A percentile compares a stretch with the other conserved stretches of the same genome.
phyloP scores from a whole-genome alignment of 768 basidiomycete species.

The Phlebiopsis gigantea region DNA sequence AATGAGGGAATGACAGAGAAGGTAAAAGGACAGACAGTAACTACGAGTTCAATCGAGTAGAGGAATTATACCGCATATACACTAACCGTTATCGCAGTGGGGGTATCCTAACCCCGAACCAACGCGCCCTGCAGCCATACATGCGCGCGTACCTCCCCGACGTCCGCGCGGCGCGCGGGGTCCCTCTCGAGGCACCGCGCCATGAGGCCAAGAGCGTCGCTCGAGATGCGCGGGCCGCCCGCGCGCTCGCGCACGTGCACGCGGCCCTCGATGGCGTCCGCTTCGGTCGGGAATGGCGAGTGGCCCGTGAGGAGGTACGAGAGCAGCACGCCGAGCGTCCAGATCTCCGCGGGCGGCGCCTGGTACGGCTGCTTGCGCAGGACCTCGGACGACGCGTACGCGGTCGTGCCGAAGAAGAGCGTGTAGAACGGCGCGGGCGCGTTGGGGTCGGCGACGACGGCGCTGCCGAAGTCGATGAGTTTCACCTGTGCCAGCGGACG shows the following conservation, averaged over 20 bases:
- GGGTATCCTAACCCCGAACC: slow-evolving; percentile 11
- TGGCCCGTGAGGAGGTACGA: slow-evolving; percentile 91
- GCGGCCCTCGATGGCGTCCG: slow-evolving; percentile 66
- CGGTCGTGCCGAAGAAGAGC: slow-evolving; percentile 89
- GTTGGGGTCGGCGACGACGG: slow-evolving; percentile 64
- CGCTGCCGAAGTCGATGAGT: slow-evolving; percentile 93
- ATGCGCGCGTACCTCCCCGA: slow-evolving; percentile 76
- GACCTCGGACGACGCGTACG: slow-evolving; percentile 94
- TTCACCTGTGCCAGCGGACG: slow-evolving; percentile 58
- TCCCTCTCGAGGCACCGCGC: slow-evolving; percentile 79
- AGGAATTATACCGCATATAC: slow-evolving; percentile 6
- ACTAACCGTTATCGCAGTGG: neutral
- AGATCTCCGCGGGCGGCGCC: slow-evolving; percentile 92
- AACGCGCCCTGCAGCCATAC: slow-evolving; percentile 61
- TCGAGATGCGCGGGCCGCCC: neutral
- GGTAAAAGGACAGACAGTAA: neutral
- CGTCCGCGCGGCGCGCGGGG: slow-evolving; percentile 73
- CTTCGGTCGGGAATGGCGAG: slow-evolving; percentile 87
- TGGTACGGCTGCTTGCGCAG: slow-evolving; percentile 84
- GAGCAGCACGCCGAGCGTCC: slow-evolving; percentile 93
- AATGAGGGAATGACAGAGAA: neutral
- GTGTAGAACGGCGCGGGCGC: slow-evolving; percentile 63
- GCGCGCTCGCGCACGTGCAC: slow-evolving; percentile 38
- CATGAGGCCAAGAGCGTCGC: slow-evolving; percentile 57
- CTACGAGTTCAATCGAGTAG: neutral